A percentile compares a stretch with the other conserved stretches of the same genome.
phyloP scores from a whole-genome alignment of 2,329 filamentous ascomycete species.

The Biscogniauxia marginata region DNA sequence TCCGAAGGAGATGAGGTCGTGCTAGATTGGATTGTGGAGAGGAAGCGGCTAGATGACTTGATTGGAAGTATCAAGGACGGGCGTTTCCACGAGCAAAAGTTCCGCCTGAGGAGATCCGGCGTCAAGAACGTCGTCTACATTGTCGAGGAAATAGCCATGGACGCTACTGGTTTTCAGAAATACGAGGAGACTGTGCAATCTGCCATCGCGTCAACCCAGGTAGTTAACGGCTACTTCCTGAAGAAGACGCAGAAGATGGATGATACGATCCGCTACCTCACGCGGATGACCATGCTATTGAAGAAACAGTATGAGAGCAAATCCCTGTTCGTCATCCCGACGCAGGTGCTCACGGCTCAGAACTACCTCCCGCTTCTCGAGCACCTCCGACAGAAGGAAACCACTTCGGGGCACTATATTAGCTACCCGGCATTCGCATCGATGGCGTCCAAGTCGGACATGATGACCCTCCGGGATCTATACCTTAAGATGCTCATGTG shows the following conservation, averaged over 20 bases:
- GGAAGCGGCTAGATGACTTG: constrained; percentile 77
- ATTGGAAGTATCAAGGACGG: constrained; percentile 80
- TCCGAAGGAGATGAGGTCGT: constrained; percentile 68
- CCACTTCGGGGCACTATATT: constrained; percentile 55
- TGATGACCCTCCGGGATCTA: constrained; percentile 70
- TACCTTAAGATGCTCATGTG: constrained; percentile 88
- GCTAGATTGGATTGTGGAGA: constrained; percentile 77
- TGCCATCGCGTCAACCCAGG: constrained; percentile 73
- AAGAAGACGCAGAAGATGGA: constrained; percentile 75
- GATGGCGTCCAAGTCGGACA: constrained; percentile 72
- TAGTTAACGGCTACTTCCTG: constrained; percentile 76
- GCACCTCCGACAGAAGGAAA: constrained; percentile 55
- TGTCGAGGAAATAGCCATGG: constrained; percentile 69
- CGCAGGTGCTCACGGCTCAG: constrained; percentile 56
- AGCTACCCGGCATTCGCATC: constrained; percentile 71
- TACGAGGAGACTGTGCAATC: constrained; percentile 69
- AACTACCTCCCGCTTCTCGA: constrained; percentile 66
- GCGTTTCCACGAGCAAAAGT: constrained; percentile 82
- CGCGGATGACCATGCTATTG: constrained; percentile 68
- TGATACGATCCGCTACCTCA: constrained; percentile 74
- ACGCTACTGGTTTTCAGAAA: constrained; percentile 50
- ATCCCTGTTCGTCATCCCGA: constrained; percentile 64
- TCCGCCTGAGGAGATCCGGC: constrained; percentile 69
- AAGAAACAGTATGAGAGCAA: constrained; percentile 62
- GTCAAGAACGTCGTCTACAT: constrained; percentile 77